Conservation (phyloP, 179 eudicot species). For the Vitellaria paradoxa region DNA sequence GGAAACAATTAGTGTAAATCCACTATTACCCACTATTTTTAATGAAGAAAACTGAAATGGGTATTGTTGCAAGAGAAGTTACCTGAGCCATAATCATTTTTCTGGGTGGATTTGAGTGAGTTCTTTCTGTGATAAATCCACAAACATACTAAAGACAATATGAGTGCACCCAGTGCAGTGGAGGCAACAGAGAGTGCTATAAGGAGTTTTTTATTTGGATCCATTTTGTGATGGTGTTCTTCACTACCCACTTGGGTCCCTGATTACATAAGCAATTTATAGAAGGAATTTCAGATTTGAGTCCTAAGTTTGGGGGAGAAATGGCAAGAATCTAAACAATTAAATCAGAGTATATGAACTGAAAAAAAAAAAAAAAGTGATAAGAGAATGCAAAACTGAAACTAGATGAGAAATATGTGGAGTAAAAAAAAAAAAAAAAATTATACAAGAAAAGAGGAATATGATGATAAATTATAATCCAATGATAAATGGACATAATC, state of each 20-base stretch:
- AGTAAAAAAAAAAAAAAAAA: not conserved
- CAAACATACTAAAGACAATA: constrained; percentile 37
- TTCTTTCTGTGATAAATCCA: constrained; percentile 54
- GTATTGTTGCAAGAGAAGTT: not conserved
- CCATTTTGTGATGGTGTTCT: constrained; percentile 29
- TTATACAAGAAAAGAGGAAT: not conserved
- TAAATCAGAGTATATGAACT: not conserved
- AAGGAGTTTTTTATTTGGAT: constrained; percentile 31
- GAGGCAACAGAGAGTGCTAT: constrained; percentile 45
- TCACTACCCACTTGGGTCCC: constrained; percentile 30
- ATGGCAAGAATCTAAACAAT: not conserved
- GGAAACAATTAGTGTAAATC: not conserved
- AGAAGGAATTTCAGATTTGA: not conserved
- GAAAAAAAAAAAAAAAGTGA: not conserved
- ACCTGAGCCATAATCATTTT: constrained; percentile 40
- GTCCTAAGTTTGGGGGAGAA: not conserved
- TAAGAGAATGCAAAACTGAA: not conserved
- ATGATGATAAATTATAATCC: not conserved
- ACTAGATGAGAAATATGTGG: not conserved
- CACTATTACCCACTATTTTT: not conserved
- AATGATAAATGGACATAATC: not conserved
- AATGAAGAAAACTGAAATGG: not conserved
- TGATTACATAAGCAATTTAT: constrained; percentile 27
- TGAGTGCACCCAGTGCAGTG: constrained; percentile 40
- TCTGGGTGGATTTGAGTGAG: constrained; percentile 35